Base-by-base conservation (phyloP, 805 yeast genomes). In the Pichia insulana region DNA sequence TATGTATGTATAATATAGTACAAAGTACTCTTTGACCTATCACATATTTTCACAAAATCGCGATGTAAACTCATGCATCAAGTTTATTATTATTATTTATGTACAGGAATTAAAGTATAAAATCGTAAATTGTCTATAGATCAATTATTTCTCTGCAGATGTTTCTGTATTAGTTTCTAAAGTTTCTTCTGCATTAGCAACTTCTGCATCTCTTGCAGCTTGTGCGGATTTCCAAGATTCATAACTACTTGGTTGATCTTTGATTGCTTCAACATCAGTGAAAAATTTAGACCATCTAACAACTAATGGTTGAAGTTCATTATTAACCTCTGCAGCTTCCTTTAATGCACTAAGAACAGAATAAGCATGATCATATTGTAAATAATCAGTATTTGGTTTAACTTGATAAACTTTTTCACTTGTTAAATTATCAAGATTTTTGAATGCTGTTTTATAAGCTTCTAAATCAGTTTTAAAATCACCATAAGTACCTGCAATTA, bases 351-450 rank as follows among this genome's bases (percentile, higher is more conserved):
- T 25, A 25, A 46, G 20, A 16, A 46, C 38, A 3, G 47, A 43
- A 37, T 41, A 46, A 11, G 41, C 39, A 32, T 46, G 50, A 26
- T 46, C 49, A 13, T 46, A 42, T 11, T 46, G 43, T 42, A 31
- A 25, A 26, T 42, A 46, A 7, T 40, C 38, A 13, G 32, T 30
- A 12, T 37, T 18, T n/a, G 37, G 37, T 30, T 36, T 40, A 18
- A 43, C 38, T 4, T 7, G 32, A 26, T 33, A 39, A 12, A 40
- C 41, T 15, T 32, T 39, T 9, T 39, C 30, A 11, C 11, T 25
- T 15, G 41, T 44, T 13, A 37, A 28, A 13, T 19, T 39, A 31
- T 44, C 43, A 18, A 44, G 22, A 40, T 40, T 37, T 15, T 35
- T 8, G 19, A 41, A 19, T 16, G 27, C 13, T 4, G 10, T 20